phyloP scores from a whole-genome alignment of 176 grass and related monocot species.

The Saccharum spontaneum region DNA sequence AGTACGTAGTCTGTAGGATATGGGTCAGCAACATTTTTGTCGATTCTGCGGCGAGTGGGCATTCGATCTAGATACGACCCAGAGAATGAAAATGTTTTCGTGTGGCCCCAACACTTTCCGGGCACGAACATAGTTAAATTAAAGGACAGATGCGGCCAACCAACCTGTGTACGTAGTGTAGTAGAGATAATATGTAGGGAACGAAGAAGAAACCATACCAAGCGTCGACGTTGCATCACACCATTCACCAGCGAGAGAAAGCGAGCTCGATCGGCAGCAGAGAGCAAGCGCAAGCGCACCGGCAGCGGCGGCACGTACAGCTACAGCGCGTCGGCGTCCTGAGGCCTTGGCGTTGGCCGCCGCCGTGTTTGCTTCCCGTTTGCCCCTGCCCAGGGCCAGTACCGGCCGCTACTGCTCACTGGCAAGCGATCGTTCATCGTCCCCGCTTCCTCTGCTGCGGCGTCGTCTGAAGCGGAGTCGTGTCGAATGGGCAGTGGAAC shows the following conservation, averaged over 20 bases:
- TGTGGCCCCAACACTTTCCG: background rate
- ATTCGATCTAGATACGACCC: background rate
- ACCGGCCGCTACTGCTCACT: background rate
- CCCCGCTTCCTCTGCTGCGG: background rate
- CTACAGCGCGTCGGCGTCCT: background rate
- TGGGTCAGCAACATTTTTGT: background rate
- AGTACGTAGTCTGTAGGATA: no score
- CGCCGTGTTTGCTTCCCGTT: background rate
- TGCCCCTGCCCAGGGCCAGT: background rate
- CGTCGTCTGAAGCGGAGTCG: background rate
- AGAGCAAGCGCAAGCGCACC: background rate
- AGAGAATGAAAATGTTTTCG: background rate
- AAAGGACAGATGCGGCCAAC: background rate
- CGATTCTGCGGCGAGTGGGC: background rate
- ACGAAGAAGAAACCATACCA: no score
- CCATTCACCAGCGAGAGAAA: background rate
- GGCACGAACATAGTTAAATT: background rate
- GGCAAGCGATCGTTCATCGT: background rate
- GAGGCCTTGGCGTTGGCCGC: background rate
- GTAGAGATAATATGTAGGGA: no score
- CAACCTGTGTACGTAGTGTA: background rate
- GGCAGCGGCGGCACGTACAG: background rate
- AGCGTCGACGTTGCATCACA: background rate
- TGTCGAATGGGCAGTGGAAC: background rate
- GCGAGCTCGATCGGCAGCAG: background rate